Evolutionary conservation across 495 filamentous ascomycete genomes (phyloP), one percentile per base, ranked within the genome.

Genomic region (Penicillium angulare): DNA sequence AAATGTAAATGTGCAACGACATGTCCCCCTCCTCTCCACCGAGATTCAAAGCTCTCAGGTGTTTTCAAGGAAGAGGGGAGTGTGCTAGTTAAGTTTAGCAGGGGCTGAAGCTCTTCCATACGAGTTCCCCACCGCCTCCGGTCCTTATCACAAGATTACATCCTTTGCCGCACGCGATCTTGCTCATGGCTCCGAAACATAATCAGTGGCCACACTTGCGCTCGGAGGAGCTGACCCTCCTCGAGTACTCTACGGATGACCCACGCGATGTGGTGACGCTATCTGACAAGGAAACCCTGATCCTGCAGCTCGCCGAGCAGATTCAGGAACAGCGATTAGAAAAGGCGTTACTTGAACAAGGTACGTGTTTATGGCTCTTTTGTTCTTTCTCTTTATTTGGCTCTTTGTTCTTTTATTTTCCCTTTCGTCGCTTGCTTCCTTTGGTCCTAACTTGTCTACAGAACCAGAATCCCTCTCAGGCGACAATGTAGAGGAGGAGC

Each of bases 1-100:
- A 91, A 52, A 93, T 82, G 69, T 87, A 87, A 68, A 96, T 83
- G 68, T 89, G 81, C 65, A 89, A 75, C 72, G 86, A 85, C 82
- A 91, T 90, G 17, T 57, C 66, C 70, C 69, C 66, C 66, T 56
- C 55, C 67, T 63, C 71, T 62, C 70, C 58, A 63, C 52, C 56
- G 69, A 68, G 61, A 60, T 49, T 39, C 49, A 55, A 52, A 58
- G 64, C 64, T 59, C 59, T 49, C 47, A 31, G 27, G 27, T 31
- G 49, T 54, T 55, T 53, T 45, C 56, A 57, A 59, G 52, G 66
- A 61, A 53, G 58, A 69, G 56, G 61, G 58, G 55, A 52, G 52
- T 51, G 17, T 54, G 55, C 9, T 48, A 51, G 59, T 48, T 21
- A 50, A 63, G 35, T 9, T 29, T 40, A 24, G 36, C 49, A 49